Conservation (phyloP, 495 filamentous ascomycete species). For the Extremus antarcticus region DNA sequence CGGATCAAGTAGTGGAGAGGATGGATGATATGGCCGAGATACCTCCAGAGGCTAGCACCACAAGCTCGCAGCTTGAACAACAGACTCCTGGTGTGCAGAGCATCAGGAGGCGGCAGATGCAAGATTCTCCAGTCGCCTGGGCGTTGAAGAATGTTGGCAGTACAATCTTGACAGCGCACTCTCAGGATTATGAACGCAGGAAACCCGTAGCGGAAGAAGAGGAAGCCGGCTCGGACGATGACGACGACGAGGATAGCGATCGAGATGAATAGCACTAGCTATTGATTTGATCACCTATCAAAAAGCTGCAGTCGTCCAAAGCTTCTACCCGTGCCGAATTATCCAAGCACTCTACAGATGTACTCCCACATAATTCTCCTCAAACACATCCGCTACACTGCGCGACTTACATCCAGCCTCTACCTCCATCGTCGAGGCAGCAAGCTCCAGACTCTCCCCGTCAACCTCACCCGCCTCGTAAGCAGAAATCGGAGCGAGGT, state of each 20-base stretch:
- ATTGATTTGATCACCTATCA: not conserved
- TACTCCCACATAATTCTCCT: not conserved
- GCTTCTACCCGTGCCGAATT: too few species aligned
- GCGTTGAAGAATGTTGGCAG: conserved; percentile 41
- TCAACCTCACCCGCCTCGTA: not conserved
- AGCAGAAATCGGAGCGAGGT: not conserved
- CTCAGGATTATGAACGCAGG: conserved; percentile 73
- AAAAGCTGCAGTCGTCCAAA: too few species aligned
- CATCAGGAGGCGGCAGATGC: conserved; percentile 1
- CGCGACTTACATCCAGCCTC: not conserved
- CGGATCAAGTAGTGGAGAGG: not conserved
- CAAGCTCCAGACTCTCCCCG: not conserved
- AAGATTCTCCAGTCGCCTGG: conserved; percentile 13
- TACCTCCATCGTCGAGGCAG: not conserved
- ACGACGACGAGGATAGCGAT: conserved; percentile 23
- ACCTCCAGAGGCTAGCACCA: not conserved
- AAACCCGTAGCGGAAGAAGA: conserved; percentile 30
- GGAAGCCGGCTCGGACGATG: conserved; percentile 22
- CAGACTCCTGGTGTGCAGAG: not conserved
- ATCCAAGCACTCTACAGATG: not conserved
- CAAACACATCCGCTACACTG: not conserved
- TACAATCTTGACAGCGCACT: conserved; percentile 63
- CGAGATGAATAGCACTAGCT: not conserved
- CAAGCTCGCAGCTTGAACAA: not conserved
- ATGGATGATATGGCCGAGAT: not conserved